These are phyloP conservation scores for Debaryomyces castellii DNA, from an alignment of 805 yeast genomes.

Conservation along the genomic window DNA sequence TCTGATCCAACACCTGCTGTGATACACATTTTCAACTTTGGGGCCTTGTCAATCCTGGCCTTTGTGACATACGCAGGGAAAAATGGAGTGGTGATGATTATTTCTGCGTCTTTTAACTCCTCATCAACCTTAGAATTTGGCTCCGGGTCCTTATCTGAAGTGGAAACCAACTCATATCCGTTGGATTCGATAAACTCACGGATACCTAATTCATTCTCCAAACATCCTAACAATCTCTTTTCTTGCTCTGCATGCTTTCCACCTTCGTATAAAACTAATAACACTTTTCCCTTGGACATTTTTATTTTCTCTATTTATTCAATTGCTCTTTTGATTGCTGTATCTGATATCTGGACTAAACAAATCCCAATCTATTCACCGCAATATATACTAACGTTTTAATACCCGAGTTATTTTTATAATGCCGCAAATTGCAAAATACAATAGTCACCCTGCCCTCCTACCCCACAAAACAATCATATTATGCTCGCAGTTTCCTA, in stretches of 20 bases:
- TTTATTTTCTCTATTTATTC: neutral
- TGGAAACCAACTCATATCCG: constrained; percentile 67
- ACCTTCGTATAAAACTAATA: constrained; percentile 60
- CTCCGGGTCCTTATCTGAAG: constrained; percentile 67
- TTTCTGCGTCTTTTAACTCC: constrained; percentile 69
- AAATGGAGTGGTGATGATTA: constrained; percentile 80
- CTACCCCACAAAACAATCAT: neutral
- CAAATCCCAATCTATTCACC: neutral
- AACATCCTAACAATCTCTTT: constrained; percentile 62
- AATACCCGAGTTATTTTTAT: neutral
- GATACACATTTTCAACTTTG: constrained; percentile 64
- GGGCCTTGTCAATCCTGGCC: constrained; percentile 67
- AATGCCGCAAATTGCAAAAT: constrained; percentile 1
- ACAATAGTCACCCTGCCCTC: neutral
- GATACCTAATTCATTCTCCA: constrained; percentile 76
- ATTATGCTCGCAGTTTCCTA: too few species aligned
- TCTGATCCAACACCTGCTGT: constrained; percentile 89
- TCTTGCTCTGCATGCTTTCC: constrained; percentile 60
- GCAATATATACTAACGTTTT: neutral
- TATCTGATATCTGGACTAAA: neutral
- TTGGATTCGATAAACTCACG: constrained; percentile 59
- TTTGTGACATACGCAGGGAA: constrained; percentile 74
- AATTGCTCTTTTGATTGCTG: neutral
- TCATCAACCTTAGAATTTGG: constrained; percentile 57
- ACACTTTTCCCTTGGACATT: constrained; percentile 38